Conservation (phyloP, 2,329 filamentous ascomycete genomes). For the Parasarocladium wereldwijsianum region DNA sequence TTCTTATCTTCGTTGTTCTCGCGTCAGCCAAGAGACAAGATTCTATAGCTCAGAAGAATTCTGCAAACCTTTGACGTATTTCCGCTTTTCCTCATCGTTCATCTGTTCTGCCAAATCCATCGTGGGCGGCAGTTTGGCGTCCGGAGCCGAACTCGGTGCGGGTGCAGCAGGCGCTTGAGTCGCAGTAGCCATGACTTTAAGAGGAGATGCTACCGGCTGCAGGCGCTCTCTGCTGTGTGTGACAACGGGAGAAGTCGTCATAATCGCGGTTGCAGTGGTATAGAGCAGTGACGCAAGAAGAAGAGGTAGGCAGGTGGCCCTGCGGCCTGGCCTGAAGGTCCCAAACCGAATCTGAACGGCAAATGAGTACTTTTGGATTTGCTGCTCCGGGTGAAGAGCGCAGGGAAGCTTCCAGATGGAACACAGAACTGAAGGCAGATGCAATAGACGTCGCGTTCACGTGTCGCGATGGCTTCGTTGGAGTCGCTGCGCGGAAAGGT, state of each 20-base stretch:
- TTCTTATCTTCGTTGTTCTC: conserved; percentile 50
- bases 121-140: conserved; percentile 10
- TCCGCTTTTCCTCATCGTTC: conserved; percentile 68
- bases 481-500: no score
- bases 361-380: not conserved
- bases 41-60: not conserved
- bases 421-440: no score
- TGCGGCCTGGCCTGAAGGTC: not conserved
- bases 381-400: not conserved
- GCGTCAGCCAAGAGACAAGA: not conserved
- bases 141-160: conserved; percentile 12
- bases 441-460: no score
- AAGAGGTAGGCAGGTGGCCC: no score
- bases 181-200: conserved; percentile 24
- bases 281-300: no score
- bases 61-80: conserved; percentile 68
- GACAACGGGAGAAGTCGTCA: conserved; percentile 33
- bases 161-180: conserved; percentile 20
- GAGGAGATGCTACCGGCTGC: conserved; percentile 25
- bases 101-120: conserved; percentile 63
- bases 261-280: conserved; percentile 11
- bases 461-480: no score
- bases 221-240: conserved; percentile 21
- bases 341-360: no score
- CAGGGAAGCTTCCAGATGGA: not conserved